Conservation (phyloP, 2,329 filamentous ascomycete species). For the Pyricularia sp. region DNA sequence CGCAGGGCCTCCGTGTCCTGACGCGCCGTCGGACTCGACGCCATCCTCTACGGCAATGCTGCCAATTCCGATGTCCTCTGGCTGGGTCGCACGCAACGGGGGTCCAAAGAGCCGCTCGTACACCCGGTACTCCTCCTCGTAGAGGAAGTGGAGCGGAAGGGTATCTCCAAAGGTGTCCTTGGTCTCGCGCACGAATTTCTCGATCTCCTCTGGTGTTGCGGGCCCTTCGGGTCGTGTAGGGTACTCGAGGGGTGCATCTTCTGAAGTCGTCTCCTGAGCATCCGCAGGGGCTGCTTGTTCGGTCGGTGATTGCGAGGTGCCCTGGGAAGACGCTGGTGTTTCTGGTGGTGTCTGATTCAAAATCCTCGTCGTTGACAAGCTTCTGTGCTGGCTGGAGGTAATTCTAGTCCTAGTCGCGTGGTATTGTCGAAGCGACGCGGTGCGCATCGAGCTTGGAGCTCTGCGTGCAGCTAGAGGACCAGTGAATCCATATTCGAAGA, state of each 20-base stretch:
- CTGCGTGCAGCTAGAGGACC: background rate
- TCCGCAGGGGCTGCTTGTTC: slow-evolving; percentile 1
- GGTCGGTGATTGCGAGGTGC: background rate
- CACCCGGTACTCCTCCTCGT: slow-evolving; percentile 54
- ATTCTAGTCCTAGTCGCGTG: background rate
- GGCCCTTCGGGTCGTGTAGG: background rate
- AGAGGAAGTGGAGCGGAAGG: slow-evolving; percentile 59
- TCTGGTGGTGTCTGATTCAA: background rate
- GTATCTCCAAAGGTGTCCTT: slow-evolving; percentile 65
- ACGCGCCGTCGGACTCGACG: slow-evolving; percentile 6
- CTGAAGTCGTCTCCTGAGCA: background rate
- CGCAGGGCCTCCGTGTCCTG: slow-evolving; percentile 21
- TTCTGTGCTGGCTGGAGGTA: background rate
- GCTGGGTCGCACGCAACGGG: slow-evolving; percentile 48
- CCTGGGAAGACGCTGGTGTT: background rate
- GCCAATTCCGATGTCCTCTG: slow-evolving; percentile 44
- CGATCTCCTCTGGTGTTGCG: slow-evolving; percentile 26
- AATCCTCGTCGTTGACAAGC: slow-evolving; percentile 5
- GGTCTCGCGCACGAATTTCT: slow-evolving; percentile 55
- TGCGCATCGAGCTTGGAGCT: background rate
- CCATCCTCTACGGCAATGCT: slow-evolving; percentile 15
- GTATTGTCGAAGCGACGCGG: background rate
- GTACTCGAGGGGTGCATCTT: background rate
- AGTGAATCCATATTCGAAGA: slow-evolving; percentile 6
- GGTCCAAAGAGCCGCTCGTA: slow-evolving; percentile 75